Conservation (phyloP, 371 early-diverging fungal species). For the Batkoa obscura region DNA sequence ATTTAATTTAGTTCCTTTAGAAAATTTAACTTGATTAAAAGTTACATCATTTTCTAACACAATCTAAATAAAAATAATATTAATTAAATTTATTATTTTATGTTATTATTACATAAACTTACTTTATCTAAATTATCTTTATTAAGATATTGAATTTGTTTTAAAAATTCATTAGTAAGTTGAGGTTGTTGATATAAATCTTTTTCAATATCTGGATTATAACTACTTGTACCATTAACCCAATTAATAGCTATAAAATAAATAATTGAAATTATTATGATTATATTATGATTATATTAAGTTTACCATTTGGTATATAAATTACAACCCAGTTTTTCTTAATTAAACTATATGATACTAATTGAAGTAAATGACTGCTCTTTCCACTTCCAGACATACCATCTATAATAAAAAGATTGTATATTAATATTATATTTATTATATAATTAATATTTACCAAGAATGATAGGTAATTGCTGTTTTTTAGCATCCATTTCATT, state of each 20-base stretch:
- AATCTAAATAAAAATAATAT: background rate
- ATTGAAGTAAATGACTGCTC: background rate
- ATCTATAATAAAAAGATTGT: constrained; percentile 1
- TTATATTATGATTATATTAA: background rate
- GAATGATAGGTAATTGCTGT: no score
- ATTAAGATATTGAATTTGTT: background rate
- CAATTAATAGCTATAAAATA: background rate
- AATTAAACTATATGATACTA: background rate
- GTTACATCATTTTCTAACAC: background rate
- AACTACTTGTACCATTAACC: constrained; percentile 3
- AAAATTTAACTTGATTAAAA: background rate
- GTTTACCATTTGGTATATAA: constrained; percentile 1
- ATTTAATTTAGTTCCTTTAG: background rate
- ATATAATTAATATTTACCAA: no score
- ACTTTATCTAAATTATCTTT: background rate
- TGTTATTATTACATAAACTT: background rate
- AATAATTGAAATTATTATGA: background rate
- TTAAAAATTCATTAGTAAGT: background rate
- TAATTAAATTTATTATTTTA: background rate
- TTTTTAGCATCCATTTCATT: no score
- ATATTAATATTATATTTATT: no score
- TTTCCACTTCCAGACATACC: background rate
- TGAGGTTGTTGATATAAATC: background rate
- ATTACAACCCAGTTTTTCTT: background rate
- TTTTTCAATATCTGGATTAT: background rate